Evolutionary conservation across 1,139 yeast genomes (phyloP), one percentile per base, ranked within the genome.

Genomic region (Kazachstania sp.): DNA sequence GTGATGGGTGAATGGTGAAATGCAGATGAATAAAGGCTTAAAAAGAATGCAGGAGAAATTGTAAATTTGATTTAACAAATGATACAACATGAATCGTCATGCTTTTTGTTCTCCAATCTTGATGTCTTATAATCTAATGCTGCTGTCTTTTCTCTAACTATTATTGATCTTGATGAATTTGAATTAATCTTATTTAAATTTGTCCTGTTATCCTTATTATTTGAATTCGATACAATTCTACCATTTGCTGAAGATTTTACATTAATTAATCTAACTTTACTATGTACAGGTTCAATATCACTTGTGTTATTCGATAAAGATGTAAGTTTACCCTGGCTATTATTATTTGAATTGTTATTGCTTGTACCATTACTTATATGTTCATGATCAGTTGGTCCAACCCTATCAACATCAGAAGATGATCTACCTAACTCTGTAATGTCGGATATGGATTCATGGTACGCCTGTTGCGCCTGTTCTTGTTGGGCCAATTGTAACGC

Each of bases 11-110:
- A n/a, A n/a, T 13, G 34, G 3, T 30, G 34, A 30, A 13, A n/a
- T 13, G 34, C 15, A 19, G 18, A 32, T 15, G 36, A 32, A 32
- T 32, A 18, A 32, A 32, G 15, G 36, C 15, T 15, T n/a, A 31
- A 6, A 11, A 18, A 32, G 8, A 15, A 32, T 32, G 18, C 19
- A 15, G 12, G 12, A 1, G 15, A 9, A 32, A 6, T 7, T 5
- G n/a, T 3, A 32, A 9, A 8, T 15, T n/a, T 4, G 35, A 4
- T 19, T 26, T 35, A 41, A 35, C 39, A 41, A 8, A 41, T 34
- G 20, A 41, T 38, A 35, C 44, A 41, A 29, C 44, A 41, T 15
- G 32, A 31, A 12, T 41, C 44, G 9, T 26, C 26, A 23, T 41
- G 32, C 13, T 30, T 30, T 13, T 41, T 41, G 19, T 38, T 23